These are phyloP conservation scores for Tardiomyces depauwii DNA, from an alignment of 1,139 yeast genomes.

Conservation along the genomic window DNA sequence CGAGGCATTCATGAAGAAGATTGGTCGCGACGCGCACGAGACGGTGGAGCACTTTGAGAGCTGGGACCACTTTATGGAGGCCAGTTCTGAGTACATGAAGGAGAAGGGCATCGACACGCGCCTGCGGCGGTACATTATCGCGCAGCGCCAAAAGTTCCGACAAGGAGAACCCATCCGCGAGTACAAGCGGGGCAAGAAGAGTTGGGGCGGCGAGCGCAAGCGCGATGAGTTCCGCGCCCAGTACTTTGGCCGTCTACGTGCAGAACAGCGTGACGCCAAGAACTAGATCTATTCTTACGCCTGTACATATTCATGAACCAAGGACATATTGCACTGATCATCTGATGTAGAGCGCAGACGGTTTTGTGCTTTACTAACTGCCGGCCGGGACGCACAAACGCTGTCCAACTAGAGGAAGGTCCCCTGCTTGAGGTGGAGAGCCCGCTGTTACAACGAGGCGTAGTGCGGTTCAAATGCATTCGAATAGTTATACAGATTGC, in stretches of 20 bases:
- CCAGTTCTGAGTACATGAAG: constrained; percentile 50
- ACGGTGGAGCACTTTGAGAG: constrained; percentile 61
- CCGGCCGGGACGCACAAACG: no score
- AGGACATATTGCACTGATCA: no score
- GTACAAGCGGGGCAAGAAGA: constrained; percentile 56
- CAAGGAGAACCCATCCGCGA: constrained; percentile 49
- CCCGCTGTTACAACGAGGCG: no score
- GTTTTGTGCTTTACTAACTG: no score
- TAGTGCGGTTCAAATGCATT: no score
- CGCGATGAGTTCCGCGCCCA: constrained; percentile 60
- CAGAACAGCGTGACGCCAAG: constrained; percentile 17
- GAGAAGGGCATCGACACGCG: constrained; percentile 70
- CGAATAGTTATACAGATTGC: no score
- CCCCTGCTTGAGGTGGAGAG: no score
- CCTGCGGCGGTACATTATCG: constrained; percentile 44
- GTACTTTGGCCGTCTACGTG: constrained; percentile 41
- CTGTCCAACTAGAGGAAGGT: no score
- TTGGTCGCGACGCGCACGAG: constrained; percentile 68
- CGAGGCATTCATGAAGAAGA: constrained; percentile 52
- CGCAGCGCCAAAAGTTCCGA: constrained; percentile 37
- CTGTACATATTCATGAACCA: no score
- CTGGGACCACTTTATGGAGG: constrained; percentile 56
- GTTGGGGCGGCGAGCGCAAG: constrained; percentile 84
- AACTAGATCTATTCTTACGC: not conserved
- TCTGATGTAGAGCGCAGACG: no score